Evolutionary conservation across 441 rosid species (phyloP).

Genomic region (Biscutella laevigata): DNA sequence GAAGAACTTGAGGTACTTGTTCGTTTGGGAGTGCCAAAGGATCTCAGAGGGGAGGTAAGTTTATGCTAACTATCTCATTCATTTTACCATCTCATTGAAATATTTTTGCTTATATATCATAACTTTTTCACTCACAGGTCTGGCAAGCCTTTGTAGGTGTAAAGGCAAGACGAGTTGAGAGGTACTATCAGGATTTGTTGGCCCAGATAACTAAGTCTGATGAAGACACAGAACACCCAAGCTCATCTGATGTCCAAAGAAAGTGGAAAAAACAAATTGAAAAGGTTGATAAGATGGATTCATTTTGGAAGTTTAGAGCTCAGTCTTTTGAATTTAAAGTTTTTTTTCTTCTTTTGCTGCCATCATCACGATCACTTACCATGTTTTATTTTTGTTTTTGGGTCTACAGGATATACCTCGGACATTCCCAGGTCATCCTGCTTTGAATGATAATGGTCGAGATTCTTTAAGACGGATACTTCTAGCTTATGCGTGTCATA

Average conservation of each 20-base stretch:
- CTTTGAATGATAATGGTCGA: constrained; percentile 56
- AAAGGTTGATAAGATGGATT: constrained; percentile 61
- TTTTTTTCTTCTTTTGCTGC: constrained; percentile 24
- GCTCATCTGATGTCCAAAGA: constrained; percentile 31
- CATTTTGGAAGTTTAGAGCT: constrained; percentile 41
- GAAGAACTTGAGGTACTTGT: constrained; percentile 61
- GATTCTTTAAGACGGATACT: constrained; percentile 60
- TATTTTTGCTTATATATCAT: background rate
- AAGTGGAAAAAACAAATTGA: constrained; percentile 64
- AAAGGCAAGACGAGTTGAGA: constrained; percentile 45
- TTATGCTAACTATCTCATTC: constrained; percentile 5
- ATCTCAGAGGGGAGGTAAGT: constrained; percentile 63
- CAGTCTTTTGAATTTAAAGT: constrained; percentile 32
- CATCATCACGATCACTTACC: constrained; percentile 26
- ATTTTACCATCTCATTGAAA: background rate
- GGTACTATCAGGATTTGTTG: constrained; percentile 52
- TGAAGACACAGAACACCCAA: constrained; percentile 26
- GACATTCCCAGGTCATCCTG: constrained; percentile 71
- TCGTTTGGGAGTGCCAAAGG: constrained; percentile 67
- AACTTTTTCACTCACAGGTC: constrained; percentile 35
- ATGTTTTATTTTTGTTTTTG: constrained; percentile 26
- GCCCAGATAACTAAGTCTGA: constrained; percentile 35
- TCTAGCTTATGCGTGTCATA: constrained; percentile 61
- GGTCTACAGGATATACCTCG: constrained; percentile 54
- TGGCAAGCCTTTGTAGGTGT: constrained; percentile 82